Conservation (phyloP, 2,329 filamentous ascomycete genomes). For the Colletotrichum plurivorum region DNA sequence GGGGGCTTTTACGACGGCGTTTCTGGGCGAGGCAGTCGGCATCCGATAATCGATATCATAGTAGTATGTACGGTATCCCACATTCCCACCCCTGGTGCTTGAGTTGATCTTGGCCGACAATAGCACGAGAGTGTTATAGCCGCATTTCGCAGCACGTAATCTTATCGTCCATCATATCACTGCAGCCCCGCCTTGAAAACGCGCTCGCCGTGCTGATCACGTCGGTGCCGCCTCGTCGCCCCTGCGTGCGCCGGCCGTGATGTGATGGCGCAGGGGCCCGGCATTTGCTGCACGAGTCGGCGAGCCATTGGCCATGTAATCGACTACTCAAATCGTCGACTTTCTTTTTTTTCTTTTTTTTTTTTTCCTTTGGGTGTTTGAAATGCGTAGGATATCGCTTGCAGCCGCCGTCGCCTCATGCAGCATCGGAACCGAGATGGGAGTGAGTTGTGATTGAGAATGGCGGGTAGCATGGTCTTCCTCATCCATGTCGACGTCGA, state of each 20-base stretch:
- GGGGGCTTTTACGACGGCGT: slow-evolving; percentile 7
- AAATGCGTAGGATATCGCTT: slow-evolving; percentile 1
- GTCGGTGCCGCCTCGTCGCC: slow-evolving; percentile 2
- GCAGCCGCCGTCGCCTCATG: slow-evolving; percentile 13
- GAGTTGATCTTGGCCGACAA: slow-evolving; percentile 10
- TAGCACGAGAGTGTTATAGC: slow-evolving; percentile 14
- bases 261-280: not conserved
- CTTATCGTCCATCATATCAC: slow-evolving; percentile 11
- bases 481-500: slow-evolving; percentile 25
- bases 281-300: too few relatives aligned
- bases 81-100: not conserved
- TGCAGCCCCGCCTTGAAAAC: slow-evolving; percentile 14
- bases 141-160: slow-evolving; percentile 9
- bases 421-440: not conserved
- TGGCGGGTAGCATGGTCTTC: not conserved
- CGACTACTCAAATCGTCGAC: too few relatives aligned
- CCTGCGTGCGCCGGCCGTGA: not conserved
- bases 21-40: slow-evolving; percentile 10
- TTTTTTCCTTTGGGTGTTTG: not conserved
- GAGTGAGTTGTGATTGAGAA: not conserved
- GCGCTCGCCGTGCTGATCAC: slow-evolving; percentile 16
- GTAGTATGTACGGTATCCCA: too few relatives aligned
- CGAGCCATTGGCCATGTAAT: not conserved
- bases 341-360: too few relatives aligned
- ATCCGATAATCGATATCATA: slow-evolving; percentile 15